Percentiles rank a stretch among this genome's conserved stretches.
Conservation (phyloP, 1,284 basidiomycete species). For the Irpex rosettiformis region DNA sequence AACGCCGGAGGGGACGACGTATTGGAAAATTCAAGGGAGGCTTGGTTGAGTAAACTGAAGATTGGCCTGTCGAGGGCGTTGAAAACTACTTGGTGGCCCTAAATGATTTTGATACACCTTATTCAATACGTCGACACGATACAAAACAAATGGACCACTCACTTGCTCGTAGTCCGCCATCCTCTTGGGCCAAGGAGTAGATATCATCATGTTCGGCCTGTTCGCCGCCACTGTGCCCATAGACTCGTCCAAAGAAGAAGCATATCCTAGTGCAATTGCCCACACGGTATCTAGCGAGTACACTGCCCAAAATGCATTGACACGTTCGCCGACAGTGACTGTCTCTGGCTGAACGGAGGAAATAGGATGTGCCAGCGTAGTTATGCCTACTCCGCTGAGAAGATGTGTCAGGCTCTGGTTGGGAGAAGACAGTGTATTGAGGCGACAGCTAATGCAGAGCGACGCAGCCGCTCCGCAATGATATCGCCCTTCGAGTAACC, state of each 20-base stretch:
- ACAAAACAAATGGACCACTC: conserved; percentile 6
- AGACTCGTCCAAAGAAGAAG: conserved; percentile 22
- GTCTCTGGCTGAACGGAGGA: conserved; percentile 24
- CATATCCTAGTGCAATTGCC: conserved; percentile 36
- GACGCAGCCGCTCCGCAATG: conserved; percentile 40
- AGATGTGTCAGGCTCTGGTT: conserved; percentile 13
- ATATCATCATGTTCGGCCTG: conserved; percentile 28
- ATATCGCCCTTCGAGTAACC: conserved; percentile 40
- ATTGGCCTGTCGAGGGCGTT: conserved; percentile 22
- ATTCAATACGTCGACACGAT: background rate
- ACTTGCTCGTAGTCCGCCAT: conserved; percentile 31
- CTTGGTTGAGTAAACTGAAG: conserved; percentile 25
- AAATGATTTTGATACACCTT: background rate
- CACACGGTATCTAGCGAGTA: conserved; percentile 40
- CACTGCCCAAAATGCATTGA: conserved; percentile 44
- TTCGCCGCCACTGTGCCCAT: conserved; percentile 21
- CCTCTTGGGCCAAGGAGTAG: conserved; percentile 40
- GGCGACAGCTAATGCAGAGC: conserved; percentile 32
- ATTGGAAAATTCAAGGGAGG: conserved; percentile 13
- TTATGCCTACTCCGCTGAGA: background rate
- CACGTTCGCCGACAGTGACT: conserved; percentile 39
- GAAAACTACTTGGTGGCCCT: conserved; percentile 18
- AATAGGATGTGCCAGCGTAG: conserved; percentile 14
- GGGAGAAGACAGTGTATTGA: conserved; percentile 28
- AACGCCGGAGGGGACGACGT: conserved; percentile 24